phyloP scores from a whole-genome alignment of 331 rosid species.

The Cydonia oblonga region DNA sequence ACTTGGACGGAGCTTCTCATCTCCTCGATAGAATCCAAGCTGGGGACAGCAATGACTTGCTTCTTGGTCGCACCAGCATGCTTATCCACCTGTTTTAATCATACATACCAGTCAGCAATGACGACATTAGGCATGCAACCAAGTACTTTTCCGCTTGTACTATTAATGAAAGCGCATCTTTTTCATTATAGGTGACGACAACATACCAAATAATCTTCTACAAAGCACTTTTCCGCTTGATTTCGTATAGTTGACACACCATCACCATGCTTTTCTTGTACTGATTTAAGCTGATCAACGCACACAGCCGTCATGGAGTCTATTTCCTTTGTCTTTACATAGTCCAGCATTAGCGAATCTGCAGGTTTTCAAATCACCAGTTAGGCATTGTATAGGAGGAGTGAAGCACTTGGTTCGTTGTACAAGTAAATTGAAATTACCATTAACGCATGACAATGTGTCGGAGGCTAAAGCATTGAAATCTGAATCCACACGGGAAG shows the following conservation, averaged over 20 bases:
- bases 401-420: not conserved
- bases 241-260: conserved; percentile 35
- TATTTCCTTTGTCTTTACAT: conserved; percentile 51
- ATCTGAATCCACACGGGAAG: conserved; percentile 36
- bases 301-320: conserved; percentile 40
- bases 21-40: conserved; percentile 51
- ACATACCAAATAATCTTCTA: conserved; percentile 58
- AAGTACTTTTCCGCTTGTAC: not conserved
- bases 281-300: conserved; percentile 43
- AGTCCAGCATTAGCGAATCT: conserved; percentile 55
- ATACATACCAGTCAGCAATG: not conserved
- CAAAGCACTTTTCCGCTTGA: conserved; percentile 54
- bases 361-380: conserved; percentile 4
- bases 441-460: conserved; percentile 43
- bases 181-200: not conserved
- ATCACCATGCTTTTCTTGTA: conserved; percentile 46
- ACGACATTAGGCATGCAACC: not conserved
- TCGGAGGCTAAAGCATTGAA: conserved; percentile 31
- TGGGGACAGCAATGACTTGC: conserved; percentile 43
- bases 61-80: conserved; percentile 28
- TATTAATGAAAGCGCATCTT: not conserved
- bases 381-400: not conserved
- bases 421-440: conserved; percentile 26
- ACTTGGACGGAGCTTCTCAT: conserved; percentile 43
- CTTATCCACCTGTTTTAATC: conserved; percentile 49